Evolutionary conservation across 2,329 filamentous ascomycete species (phyloP).

Genomic region (Cytospora piceicola): DNA sequence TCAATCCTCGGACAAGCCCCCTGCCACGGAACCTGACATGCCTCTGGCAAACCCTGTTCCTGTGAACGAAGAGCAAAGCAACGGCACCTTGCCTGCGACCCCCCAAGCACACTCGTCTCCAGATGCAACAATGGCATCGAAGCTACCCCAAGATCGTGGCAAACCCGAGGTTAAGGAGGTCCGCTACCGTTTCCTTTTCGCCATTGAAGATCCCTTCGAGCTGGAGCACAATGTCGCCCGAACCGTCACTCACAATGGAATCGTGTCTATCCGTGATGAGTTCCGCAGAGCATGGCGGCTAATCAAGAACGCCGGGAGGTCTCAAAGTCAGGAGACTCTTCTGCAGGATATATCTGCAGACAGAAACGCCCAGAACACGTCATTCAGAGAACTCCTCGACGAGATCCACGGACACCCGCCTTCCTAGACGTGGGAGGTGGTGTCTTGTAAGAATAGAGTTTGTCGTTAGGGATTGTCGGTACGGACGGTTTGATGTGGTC

Average conservation of each 20-base stretch:
- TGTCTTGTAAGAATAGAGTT: no score
- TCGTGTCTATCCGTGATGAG: conserved; percentile 81
- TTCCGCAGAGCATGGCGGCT: conserved; percentile 81
- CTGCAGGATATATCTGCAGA: conserved; percentile 53
- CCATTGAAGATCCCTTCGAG: conserved; percentile 92
- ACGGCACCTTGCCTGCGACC: background rate
- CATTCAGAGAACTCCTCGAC: conserved; percentile 44
- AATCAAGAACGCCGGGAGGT: conserved; percentile 57
- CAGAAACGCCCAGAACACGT: conserved; percentile 37
- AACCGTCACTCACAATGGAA: conserved; percentile 81
- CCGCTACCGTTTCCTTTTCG: conserved; percentile 80
- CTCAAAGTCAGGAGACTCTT: conserved; percentile 51
- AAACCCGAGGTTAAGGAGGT: conserved; percentile 64
- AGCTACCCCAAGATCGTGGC: conserved; percentile 21
- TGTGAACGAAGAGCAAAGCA: background rate
- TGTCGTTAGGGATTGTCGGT: no score
- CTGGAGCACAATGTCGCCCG: conserved; percentile 84
- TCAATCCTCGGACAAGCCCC: conserved; percentile 41
- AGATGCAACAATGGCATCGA: background rate
- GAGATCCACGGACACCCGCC: conserved; percentile 44
- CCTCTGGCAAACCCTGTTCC: conserved; percentile 28
- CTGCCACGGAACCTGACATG: conserved; percentile 32
- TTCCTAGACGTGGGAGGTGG: background rate
- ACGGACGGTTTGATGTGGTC: background rate
- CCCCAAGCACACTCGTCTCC: conserved; percentile 4